Base-by-base conservation (phyloP, 306 rosid species). In the Fagus sylvatica region DNA sequence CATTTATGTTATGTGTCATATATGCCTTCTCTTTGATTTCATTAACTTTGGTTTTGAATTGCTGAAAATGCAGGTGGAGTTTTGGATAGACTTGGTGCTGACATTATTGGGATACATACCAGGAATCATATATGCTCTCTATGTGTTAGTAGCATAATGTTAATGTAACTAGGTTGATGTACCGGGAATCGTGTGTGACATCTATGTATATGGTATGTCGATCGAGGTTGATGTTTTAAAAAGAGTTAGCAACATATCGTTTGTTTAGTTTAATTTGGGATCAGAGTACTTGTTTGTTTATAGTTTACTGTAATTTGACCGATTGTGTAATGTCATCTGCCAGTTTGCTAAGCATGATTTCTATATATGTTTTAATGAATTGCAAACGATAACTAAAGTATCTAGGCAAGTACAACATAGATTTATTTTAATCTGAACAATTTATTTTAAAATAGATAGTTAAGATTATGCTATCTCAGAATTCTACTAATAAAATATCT, bases 51-150 rank as follows among this genome's bases (percentile, higher is more conserved):
- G 41, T 22, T n/a, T 9, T 56, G 39, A 13, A 42, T 17, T 7
- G 64, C 16, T 74, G 76, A n/a, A 28, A 71, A 55, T 85, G 85
- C 88, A 89, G 93, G 81, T 89, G 57, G 93, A 89, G 79, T 89
- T 91, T 81, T 89, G 93, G 93, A 87, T 91, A 74, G 65, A 28
- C 81, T 60, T 89, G 85, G 66, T 80, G 82, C 82, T 91, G 69
- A 91, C 93, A 8, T 0, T 91, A 3, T 15, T 91, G 75, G 96
- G 93, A 43, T 91, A 89, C 77, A 48, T 91, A 73, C 96, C 96
- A 0, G 96, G 96, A 71, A 91, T 91, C 42, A 79, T 91, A 76
- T 91, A 87, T 74, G 92, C 96, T 28, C 71, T 91, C 73, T 91
- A 75, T 76, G 89, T 89, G 51, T 77, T 91, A 34, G 93, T 91